phyloP scores from a whole-genome alignment of 805 yeast species.

The Lipomyces chichibuensis region DNA sequence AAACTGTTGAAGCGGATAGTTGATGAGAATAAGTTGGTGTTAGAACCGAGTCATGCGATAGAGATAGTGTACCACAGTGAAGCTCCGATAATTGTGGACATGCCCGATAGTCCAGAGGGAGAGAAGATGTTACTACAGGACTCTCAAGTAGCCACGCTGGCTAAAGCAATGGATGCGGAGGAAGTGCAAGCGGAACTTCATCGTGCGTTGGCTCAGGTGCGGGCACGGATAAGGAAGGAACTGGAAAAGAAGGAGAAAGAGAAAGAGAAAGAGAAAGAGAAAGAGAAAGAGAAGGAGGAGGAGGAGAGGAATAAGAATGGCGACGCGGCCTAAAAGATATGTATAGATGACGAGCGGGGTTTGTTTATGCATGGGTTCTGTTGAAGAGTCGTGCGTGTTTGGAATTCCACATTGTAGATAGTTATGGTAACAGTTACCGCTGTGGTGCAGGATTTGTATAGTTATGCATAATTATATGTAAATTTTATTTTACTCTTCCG shows the following conservation, averaged over 20 bases:
- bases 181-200: slow-evolving; percentile 31
- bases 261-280: not conserved
- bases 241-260: not conserved
- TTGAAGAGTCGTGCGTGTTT: too few relatives aligned
- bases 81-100: not conserved
- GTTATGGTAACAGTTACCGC: too few relatives aligned
- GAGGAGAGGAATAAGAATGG: not conserved
- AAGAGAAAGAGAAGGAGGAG: too few relatives aligned
- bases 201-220: slow-evolving; percentile 35
- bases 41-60: slow-evolving; percentile 38
- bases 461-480: too few relatives aligned
- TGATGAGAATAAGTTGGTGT: slow-evolving; percentile 49
- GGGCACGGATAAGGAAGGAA: slow-evolving; percentile 21
- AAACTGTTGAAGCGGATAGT: slow-evolving; percentile 63
- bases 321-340: not conserved
- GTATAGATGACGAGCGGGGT: too few relatives aligned
- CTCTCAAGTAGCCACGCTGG: slow-evolving; percentile 11
- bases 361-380: too few relatives aligned
- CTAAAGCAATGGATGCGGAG: slow-evolving; percentile 28
- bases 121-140: slow-evolving; percentile 23
- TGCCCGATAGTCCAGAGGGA: slow-evolving; percentile 4
- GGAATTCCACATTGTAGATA: too few relatives aligned
- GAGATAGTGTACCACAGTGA: slow-evolving; percentile 15
- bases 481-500: too few relatives aligned
- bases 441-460: too few relatives aligned